Percentiles rank a stretch among this genome's conserved stretches.
phyloP scores from a whole-genome alignment of 225 moss, liverwort and hornwort genomes.

The Bryoerythrophyllum caledonicum region DNA sequence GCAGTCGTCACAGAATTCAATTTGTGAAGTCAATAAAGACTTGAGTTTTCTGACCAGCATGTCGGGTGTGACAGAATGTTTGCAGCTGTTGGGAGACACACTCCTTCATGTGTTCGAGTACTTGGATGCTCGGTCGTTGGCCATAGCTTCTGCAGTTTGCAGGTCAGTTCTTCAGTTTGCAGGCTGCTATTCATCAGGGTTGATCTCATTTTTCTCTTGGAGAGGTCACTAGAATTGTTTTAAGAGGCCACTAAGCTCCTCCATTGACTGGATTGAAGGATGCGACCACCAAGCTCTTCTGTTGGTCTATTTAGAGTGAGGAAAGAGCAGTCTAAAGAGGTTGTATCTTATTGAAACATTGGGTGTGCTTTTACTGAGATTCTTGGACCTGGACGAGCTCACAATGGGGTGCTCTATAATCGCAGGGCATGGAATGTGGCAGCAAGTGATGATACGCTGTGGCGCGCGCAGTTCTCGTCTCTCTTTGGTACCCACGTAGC shows the following conservation, averaged over 20 bases:
- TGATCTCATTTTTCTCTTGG: no score
- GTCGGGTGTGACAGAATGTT: conserved; percentile 46
- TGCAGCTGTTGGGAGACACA: conserved; percentile 63
- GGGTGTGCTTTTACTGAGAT: not conserved
- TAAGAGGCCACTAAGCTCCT: no score
- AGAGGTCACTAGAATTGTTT: no score
- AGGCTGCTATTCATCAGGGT: no score
- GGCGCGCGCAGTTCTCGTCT: conserved; percentile 70
- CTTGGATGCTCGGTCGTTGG: conserved; percentile 76
- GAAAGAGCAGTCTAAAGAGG: no score
- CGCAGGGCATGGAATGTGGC: conserved; percentile 79
- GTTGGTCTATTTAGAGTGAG: no score
- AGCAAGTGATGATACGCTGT: conserved; percentile 69
- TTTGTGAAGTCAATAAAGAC: no score
- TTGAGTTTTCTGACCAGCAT: no score
- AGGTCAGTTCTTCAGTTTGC: conserved; percentile 39
- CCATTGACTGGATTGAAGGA: no score
- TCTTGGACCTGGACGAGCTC: conserved; percentile 7
- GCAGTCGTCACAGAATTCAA: no score
- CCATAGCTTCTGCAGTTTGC: conserved; percentile 73
- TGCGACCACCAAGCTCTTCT: no score
- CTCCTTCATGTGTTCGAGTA: conserved; percentile 77
- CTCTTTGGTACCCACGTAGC: conserved; percentile 42
- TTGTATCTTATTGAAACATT: no score
- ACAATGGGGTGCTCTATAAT: conserved; percentile 17